phyloP scores from a whole-genome alignment of 129 eudicot species.

The Gnaphalium uliginosum region DNA sequence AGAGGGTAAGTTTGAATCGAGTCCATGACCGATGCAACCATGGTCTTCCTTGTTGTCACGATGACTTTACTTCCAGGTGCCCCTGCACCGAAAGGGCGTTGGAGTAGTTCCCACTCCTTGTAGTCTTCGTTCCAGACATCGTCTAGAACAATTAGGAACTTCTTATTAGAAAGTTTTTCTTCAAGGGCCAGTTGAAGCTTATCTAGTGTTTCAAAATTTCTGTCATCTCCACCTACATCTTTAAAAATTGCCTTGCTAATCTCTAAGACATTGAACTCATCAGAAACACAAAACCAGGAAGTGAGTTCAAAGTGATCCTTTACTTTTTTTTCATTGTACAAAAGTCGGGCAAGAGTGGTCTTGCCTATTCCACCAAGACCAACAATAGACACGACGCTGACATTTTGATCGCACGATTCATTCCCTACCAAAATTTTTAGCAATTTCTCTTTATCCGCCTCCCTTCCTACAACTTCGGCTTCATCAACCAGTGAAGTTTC shows the following conservation, averaged over 20 bases:
- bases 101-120: conserved; percentile 4
- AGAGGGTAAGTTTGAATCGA: not conserved
- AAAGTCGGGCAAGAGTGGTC: not conserved
- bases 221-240: not conserved
- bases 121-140: not conserved
- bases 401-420: not conserved
- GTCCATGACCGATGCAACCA: not conserved
- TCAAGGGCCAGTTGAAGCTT: conserved; percentile 3
- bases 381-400: not conserved
- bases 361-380: conserved; percentile 3
- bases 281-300: conserved; percentile 10
- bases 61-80: not conserved
- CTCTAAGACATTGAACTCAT: not conserved
- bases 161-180: not conserved
- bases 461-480: conserved; percentile 1
- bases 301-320: not conserved
- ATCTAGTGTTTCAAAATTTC: not conserved
- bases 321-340: not conserved
- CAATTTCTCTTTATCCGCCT: conserved; percentile 3
- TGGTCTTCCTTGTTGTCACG: not conserved
- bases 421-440: not conserved
- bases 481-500: conserved; percentile 8
- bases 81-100: not conserved
- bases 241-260: not conserved
- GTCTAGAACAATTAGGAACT: not conserved